Evolutionary conservation across 108 stramenopile genomes (phyloP).

Genomic region (Cyclostephanos invisitatus): DNA sequence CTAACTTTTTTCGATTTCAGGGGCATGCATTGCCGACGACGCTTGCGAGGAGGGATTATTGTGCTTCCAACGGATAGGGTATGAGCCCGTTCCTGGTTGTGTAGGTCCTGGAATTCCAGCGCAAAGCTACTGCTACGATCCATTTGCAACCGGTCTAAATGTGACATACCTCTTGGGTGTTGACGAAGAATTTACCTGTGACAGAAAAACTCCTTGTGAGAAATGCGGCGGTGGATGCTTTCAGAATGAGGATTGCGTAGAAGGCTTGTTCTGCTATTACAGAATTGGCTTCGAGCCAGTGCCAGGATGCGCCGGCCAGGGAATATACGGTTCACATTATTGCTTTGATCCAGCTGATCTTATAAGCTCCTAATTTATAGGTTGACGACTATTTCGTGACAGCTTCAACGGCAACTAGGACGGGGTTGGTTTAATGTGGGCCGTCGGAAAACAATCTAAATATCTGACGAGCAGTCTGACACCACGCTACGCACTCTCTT

Average conservation of each 20-base stretch:
- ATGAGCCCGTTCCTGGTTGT: conserved; percentile 2
- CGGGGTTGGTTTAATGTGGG: conserved; percentile 25
- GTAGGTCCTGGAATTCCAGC: conserved; percentile 1
- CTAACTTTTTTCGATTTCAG: neutral
- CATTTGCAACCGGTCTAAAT: neutral
- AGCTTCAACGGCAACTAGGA: conserved; percentile 24
- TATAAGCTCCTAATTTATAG: neutral
- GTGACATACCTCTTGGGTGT: neutral
- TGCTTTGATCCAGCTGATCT: conserved; percentile 47
- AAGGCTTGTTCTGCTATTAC: conserved; percentile 27
- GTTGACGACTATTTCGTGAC: conserved; percentile 20
- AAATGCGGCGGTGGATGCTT: conserved; percentile 21
- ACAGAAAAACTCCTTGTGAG: neutral
- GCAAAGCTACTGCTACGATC: conserved; percentile 14
- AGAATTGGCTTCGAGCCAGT: conserved; percentile 25
- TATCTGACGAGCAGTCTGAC: conserved; percentile 7
- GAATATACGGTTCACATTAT: conserved; percentile 16
- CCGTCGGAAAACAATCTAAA: conserved; percentile 33
- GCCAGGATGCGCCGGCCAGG: conserved; percentile 44
- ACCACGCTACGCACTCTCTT: conserved; percentile 17
- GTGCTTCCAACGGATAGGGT: conserved; percentile 7
- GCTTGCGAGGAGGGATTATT: conserved; percentile 10
- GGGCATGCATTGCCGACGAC: conserved; percentile 7
- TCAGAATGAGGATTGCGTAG: conserved; percentile 16
- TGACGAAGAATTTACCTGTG: neutral